A percentile compares a stretch with the other conserved stretches of the same genome.
phyloP scores from a whole-genome alignment of 179 eudicot genomes.

The Patellifolia procumbens region DNA sequence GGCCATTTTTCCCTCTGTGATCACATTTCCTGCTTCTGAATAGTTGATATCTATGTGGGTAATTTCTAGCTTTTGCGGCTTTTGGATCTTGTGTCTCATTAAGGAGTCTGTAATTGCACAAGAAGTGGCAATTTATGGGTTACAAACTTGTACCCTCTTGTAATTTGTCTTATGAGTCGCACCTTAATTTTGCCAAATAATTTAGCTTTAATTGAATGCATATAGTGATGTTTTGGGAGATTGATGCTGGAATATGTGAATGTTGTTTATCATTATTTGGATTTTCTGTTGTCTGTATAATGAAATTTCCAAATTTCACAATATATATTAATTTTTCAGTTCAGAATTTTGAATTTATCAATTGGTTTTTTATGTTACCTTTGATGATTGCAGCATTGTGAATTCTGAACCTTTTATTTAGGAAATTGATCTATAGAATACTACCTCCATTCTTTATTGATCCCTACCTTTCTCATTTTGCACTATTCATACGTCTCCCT shows the following conservation, averaged over 20 bases:
- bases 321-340: background rate
- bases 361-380: background rate
- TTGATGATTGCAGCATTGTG: background rate
- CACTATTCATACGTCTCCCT: no score
- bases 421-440: no score
- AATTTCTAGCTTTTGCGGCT: background rate
- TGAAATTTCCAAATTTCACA: background rate
- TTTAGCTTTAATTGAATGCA: background rate
- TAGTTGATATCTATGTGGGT: background rate
- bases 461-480: no score
- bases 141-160: background rate
- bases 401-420: no score
- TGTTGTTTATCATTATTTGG: background rate
- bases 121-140: background rate
- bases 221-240: background rate
- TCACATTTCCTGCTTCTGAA: background rate
- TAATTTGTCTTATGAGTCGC: background rate
- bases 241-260: background rate
- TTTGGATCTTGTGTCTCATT: conserved; percentile 21
- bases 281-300: background rate
- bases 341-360: background rate
- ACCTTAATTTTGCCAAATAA: conserved; percentile 1
- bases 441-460: no score
- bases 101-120: background rate
- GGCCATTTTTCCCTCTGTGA: background rate